Conservation (phyloP, 2,329 filamentous ascomycete species). For the Ophiostoma novo-ulmi region DNA sequence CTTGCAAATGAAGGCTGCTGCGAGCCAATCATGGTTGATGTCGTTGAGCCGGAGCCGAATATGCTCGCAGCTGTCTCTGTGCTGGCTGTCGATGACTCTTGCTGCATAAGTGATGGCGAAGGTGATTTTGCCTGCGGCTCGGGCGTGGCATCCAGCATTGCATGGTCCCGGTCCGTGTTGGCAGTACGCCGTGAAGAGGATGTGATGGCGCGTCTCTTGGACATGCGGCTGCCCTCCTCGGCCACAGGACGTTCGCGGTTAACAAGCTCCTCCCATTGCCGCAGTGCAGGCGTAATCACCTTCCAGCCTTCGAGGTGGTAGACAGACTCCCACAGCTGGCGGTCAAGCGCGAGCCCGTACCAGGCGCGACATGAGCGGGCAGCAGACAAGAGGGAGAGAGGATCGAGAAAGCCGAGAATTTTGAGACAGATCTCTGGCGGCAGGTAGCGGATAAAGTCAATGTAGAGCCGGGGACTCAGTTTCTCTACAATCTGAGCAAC, state of each 20-base stretch:
- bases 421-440: constrained; percentile 88
- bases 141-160: constrained; percentile 36
- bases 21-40: constrained; percentile 3
- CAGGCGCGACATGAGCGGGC: constrained; percentile 75
- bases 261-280: constrained; percentile 57
- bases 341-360: constrained; percentile 75
- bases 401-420: constrained; percentile 80
- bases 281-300: constrained; percentile 60
- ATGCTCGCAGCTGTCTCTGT: neutral
- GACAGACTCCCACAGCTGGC: constrained; percentile 77
- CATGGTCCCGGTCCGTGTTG: constrained; percentile 44
- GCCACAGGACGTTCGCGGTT: constrained; percentile 43
- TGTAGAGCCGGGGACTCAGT: constrained; percentile 77
- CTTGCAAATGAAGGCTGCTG: constrained; percentile 14
- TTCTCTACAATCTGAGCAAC: constrained; percentile 76
- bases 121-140: neutral
- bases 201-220: constrained; percentile 52
- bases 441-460: constrained; percentile 81
- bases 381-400: constrained; percentile 71
- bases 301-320: constrained; percentile 86
- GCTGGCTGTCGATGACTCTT: neutral
- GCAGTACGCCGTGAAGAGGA: constrained; percentile 31
- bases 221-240: constrained; percentile 44
- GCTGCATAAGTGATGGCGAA: neutral
- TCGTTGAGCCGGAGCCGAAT: constrained; percentile 13